Conservation (phyloP, 1,284 basidiomycete species). For the Moniliella sp. region DNA sequence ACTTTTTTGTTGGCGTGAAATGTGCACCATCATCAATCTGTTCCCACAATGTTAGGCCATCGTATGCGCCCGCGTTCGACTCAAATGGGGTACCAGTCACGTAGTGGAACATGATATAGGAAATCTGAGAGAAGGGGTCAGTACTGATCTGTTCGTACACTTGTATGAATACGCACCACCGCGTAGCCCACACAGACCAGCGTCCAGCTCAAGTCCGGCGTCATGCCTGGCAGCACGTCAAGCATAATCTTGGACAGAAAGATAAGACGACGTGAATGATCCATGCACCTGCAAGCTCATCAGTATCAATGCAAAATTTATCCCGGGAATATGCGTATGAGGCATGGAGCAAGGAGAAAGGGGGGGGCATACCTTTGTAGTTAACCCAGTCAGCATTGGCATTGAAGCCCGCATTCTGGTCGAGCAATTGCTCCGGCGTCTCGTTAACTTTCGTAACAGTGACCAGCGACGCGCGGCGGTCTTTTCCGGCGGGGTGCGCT, state of each 20-base stretch:
- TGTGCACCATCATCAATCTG: constrained; percentile 97
- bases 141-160: no score
- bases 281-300: no score
- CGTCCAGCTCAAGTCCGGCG: constrained; percentile 83
- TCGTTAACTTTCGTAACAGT: constrained; percentile 35
- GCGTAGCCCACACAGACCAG: constrained; percentile 79
- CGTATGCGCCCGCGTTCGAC: constrained; percentile 67
- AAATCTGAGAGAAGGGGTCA: no score
- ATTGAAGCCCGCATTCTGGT: constrained; percentile 41
- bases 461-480: constrained; percentile 23
- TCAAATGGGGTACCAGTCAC: constrained; percentile 92
- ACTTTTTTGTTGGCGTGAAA: constrained; percentile 94
- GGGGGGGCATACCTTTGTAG: constrained; percentile 90
- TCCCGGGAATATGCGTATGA: no score
- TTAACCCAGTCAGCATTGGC: constrained; percentile 97
- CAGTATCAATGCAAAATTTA: no score
- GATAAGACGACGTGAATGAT: constrained; percentile 88
- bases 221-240: constrained; percentile 81
- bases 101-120: constrained; percentile 96
- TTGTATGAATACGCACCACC: no score
- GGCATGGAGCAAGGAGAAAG: no score
- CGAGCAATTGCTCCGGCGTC: constrained; percentile 36
- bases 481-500: no score
- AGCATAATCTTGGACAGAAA: constrained; percentile 70
- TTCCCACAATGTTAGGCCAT: constrained; percentile 92